These are phyloP conservation scores for Terfezia boudieri DNA, from an alignment of 495 filamentous ascomycete species.

Conservation along the genomic window DNA sequence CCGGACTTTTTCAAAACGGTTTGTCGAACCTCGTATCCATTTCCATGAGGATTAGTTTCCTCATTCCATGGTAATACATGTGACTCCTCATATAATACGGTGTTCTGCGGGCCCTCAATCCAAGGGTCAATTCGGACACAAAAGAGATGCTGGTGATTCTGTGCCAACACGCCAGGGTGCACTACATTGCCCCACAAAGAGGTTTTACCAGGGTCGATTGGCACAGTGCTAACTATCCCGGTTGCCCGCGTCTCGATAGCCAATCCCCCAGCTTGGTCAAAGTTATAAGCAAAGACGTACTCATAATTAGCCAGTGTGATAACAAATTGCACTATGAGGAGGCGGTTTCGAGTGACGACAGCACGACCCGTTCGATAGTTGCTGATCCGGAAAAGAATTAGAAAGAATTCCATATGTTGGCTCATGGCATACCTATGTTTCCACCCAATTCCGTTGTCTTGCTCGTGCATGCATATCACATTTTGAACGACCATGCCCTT, in stretches of 20 bases:
- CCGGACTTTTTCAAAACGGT: conserved; percentile 25
- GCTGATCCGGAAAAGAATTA: conserved; percentile 14
- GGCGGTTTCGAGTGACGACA: conserved; percentile 35
- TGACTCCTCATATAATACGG: conserved; percentile 28
- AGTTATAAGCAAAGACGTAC: conserved; percentile 37
- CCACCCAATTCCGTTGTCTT: conserved; percentile 41
- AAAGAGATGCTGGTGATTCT: conserved; percentile 34
- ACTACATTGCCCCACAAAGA: conserved; percentile 30
- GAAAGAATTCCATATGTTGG: neutral
- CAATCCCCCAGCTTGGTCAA: conserved; percentile 29
- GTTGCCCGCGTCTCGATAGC: conserved; percentile 29
- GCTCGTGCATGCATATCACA: conserved; percentile 43
- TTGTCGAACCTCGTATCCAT: conserved; percentile 27
- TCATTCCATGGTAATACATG: conserved; percentile 22
- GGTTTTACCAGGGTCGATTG: conserved; percentile 27
- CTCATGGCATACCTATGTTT: conserved; percentile 24
- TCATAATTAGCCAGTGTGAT: conserved; percentile 67
- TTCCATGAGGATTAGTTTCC: conserved; percentile 27
- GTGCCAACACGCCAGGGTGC: conserved; percentile 24
- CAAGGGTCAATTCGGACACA: conserved; percentile 32
- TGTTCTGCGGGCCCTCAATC: conserved; percentile 30
- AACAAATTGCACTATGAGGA: conserved; percentile 50
- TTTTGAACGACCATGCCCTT: conserved; percentile 33
- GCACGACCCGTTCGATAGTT: conserved; percentile 41
- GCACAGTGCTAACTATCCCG: conserved; percentile 26